Evolutionary conservation across 192 early-diverging fungal genomes (phyloP).

Genomic region (Backusella macrospora): DNA sequence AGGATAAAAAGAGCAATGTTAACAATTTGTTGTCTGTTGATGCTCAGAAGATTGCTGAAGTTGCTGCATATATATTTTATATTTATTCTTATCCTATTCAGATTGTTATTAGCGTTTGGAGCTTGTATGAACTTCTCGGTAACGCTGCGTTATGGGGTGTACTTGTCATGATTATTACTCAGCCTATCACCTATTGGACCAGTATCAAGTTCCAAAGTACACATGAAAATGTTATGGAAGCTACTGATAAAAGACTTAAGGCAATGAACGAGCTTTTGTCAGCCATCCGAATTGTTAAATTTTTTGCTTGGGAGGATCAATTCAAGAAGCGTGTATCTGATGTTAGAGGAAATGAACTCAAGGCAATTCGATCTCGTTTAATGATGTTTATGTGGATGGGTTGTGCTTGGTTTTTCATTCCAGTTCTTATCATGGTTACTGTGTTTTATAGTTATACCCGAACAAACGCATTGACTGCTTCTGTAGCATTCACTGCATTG

Average conservation of each 20-base stretch:
- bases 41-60: constrained; percentile 56
- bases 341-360: constrained; percentile 68
- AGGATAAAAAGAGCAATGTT: constrained; percentile 49
- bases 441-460: constrained; percentile 66
- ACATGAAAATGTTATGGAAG: constrained; percentile 56
- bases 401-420: constrained; percentile 59
- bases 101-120: constrained; percentile 66
- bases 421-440: constrained; percentile 62
- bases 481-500: constrained; percentile 70
- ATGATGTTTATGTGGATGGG: constrained; percentile 60
- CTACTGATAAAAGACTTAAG: constrained; percentile 78
- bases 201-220: constrained; percentile 49
- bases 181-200: constrained; percentile 59
- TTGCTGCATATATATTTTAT: constrained; percentile 58
- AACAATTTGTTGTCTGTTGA: constrained; percentile 70
- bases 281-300: constrained; percentile 93
- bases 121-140: constrained; percentile 80
- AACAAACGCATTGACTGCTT: constrained; percentile 61
- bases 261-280: constrained; percentile 84
- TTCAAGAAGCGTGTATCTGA: constrained; percentile 71
- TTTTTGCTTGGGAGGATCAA: constrained; percentile 83
- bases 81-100: constrained; percentile 70
- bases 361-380: constrained; percentile 52
- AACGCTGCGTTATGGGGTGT: constrained; percentile 82
- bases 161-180: constrained; percentile 61